Conservation (phyloP, 1,284 basidiomycete species). For the Moniliella sp. region DNA sequence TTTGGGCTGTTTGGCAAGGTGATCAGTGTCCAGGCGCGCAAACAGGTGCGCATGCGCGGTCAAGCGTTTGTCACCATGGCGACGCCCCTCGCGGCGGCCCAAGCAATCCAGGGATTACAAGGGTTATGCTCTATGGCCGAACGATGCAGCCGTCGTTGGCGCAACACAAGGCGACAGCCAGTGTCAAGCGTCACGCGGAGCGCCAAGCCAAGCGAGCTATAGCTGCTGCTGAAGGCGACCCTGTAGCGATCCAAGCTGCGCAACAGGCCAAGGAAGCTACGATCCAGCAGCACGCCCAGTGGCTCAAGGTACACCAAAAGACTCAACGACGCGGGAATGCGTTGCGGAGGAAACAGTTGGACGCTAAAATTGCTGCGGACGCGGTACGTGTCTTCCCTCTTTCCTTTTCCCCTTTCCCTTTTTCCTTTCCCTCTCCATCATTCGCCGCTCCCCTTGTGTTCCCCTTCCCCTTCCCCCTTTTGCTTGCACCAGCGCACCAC, state of each 20-base stretch:
- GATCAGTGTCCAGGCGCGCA: conserved; percentile 71
- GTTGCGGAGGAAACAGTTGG: conserved; percentile 1
- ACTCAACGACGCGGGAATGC: background rate
- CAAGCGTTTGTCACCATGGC: conserved; percentile 90
- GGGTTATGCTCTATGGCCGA: conserved; percentile 86
- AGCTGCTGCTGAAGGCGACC: no score
- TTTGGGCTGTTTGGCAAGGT: conserved; percentile 85
- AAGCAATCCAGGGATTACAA: conserved; percentile 67
- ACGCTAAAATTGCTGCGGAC: conserved; percentile 1
- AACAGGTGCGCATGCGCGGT: conserved; percentile 82
- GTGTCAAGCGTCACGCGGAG: conserved; percentile 5
- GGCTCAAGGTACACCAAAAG: conserved; percentile 1
- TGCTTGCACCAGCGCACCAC: no score
- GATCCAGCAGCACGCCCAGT: background rate
- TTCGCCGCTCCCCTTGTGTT: background rate
- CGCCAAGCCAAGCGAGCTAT: background rate
- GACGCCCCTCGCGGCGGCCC: conserved; percentile 55
- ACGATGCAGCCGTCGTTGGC: conserved; percentile 42
- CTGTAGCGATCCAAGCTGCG: no score
- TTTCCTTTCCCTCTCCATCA: background rate
- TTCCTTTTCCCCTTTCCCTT: no score
- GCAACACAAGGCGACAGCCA: conserved; percentile 4
- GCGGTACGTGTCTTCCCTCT: no score
- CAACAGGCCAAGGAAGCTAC: no score
- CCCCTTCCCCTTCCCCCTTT: background rate